A percentile compares a stretch with the other conserved stretches of the same genome.
Conservation (phyloP, 305 asterid species). For the Solanum chacoense region DNA sequence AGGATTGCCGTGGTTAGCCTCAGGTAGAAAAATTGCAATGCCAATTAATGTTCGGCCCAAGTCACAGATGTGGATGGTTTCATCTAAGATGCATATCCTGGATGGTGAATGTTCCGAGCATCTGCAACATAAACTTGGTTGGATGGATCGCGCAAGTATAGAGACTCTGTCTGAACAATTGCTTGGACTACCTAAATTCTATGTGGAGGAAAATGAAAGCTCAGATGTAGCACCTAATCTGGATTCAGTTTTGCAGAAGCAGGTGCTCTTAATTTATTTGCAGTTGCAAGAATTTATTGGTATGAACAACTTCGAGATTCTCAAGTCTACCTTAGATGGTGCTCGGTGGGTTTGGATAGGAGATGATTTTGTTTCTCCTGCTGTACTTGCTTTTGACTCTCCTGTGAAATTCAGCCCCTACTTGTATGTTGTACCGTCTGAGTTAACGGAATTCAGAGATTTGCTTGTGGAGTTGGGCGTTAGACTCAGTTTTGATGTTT, state of each 20-base stretch:
- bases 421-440: slow-evolving; percentile 93
- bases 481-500: slow-evolving; percentile 61
- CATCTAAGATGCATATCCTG: slow-evolving; percentile 63
- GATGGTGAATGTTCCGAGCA: slow-evolving; percentile 70
- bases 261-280: slow-evolving; percentile 55
- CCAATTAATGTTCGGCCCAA: slow-evolving; percentile 62
- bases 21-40: slow-evolving; percentile 45
- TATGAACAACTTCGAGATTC: slow-evolving; percentile 37
- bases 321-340: slow-evolving; percentile 52
- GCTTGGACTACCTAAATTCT: slow-evolving; percentile 56
- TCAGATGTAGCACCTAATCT: slow-evolving; percentile 7
- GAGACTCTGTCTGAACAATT: slow-evolving; percentile 57
- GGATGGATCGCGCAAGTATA: slow-evolving; percentile 52
- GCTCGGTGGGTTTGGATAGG: slow-evolving; percentile 95
- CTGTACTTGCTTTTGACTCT: slow-evolving; percentile 90
- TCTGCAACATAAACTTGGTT: slow-evolving; percentile 68
- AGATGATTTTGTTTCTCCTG: slow-evolving; percentile 83
- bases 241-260: slow-evolving; percentile 55
- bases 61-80: slow-evolving; percentile 88
- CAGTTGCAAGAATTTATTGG: slow-evolving; percentile 60
- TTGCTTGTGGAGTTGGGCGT: slow-evolving; percentile 89
- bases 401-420: slow-evolving; percentile 94
- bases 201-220: slow-evolving; percentile 33
- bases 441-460: slow-evolving; percentile 68
- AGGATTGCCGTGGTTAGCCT: slow-evolving; percentile 74